Base-by-base conservation (phyloP, 805 yeast genomes). In the Starmera pachycereana region DNA sequence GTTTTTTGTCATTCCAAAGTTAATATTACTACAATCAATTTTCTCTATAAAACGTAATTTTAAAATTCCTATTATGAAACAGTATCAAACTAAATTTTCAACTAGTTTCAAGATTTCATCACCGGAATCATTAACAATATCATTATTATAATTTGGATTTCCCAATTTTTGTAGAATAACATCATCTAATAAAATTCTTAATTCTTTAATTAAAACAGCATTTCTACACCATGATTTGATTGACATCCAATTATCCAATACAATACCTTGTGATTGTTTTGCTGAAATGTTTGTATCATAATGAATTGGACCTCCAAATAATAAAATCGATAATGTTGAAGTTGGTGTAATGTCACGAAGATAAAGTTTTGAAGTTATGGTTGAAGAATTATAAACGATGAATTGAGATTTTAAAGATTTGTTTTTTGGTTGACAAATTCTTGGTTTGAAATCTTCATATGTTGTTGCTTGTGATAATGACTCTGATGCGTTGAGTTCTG, bases 221-320 rank as follows among this genome's bases (percentile, higher is more conserved):
- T 89, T 86, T 48, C 92, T 84, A 47, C 95, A 82, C 97, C 97
- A 90, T 1, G 96, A 86, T 45, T 85, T 69, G 11, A 90, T 70
- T 1, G 96, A 94, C 29, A 86, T 61, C 97, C 97, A 89, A n/a
- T 71, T 71, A 49, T 86, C 96, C 40, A 90, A 63, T 8, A 87
- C 77, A 30, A 92, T 74, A 18, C 97, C 97, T 0, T 96, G 94
- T 0, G 88, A 73, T 5, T 78, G 69, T 33, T 64, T 69, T n/a
- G 53, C 44, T 10, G 63, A 47, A 8, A 61, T 53, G 10, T 65
- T 55, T 37, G 78, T 48, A 49, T 82, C 85, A 54, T 78, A 81
- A 32, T 66, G 58, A 14, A 83, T 69, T 1, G 73, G 71, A 6
- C 94, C 92, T 9, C 96, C 95, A 59, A 90, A 86, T 29, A 90